phyloP scores from a whole-genome alignment of 805 yeast genomes.

The Lipomyces mesembrius region DNA sequence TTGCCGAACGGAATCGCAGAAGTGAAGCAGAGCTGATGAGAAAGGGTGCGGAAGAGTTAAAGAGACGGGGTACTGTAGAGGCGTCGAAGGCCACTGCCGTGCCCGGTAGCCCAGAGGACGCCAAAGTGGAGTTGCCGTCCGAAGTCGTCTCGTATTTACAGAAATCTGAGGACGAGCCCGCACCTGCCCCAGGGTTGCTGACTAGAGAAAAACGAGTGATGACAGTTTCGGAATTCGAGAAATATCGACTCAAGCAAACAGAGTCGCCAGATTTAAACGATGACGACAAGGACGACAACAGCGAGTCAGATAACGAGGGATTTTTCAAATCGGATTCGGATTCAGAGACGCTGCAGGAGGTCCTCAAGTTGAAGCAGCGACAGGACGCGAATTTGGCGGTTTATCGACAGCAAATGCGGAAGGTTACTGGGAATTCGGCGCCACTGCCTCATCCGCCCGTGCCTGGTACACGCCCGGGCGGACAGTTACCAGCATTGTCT shows the following conservation, averaged over 20 bases:
- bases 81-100: background rate
- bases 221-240: conserved; percentile 43
- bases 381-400: conserved; percentile 50
- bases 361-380: conserved; percentile 30
- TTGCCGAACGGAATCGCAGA: conserved; percentile 12
- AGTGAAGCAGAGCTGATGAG: conserved; percentile 23
- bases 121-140: conserved; percentile 14
- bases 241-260: conserved; percentile 4
- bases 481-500: background rate
- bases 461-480: background rate
- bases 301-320: conserved; percentile 15
- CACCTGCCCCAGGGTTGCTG: conserved; percentile 10
- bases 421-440: conserved; percentile 43
- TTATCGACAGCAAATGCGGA: conserved; percentile 50
- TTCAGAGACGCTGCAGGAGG: conserved; percentile 29
- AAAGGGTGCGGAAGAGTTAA: conserved; percentile 20
- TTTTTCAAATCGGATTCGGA: conserved; percentile 18
- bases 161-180: conserved; percentile 4
- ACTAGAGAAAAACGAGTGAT: conserved; percentile 34
- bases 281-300: conserved; percentile 31
- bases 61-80: background rate
- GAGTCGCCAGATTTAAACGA: conserved; percentile 6
- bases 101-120: background rate
- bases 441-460: conserved; percentile 11
- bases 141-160: conserved; percentile 18